Base-by-base conservation (phyloP, 176 grass and related monocot species). In the Oryza brachyantha region DNA sequence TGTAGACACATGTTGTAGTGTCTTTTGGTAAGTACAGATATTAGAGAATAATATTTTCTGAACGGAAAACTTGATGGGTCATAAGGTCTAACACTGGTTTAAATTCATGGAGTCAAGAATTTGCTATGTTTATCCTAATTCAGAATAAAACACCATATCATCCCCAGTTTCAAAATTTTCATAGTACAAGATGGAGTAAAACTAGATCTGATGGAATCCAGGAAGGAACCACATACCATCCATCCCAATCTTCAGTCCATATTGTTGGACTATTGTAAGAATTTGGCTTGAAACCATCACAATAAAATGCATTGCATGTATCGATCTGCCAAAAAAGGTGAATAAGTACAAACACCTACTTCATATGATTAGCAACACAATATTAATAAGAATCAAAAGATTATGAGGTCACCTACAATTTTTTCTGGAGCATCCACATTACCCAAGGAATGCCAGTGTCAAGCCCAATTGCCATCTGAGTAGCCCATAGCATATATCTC, bases 201-300 rank as follows among this genome's bases (percentile, higher is more conserved):
- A 67, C 19, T 9, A 22, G n/a, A 22, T 21, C 39, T 46, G n/a
- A 70, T 54, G 28, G 24, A 71, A 80, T 73, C 38, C 25, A 67
- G 34, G 48, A 60, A 75, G 48, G 57, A 82, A 73, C 19, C 35
- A 62, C 66, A 37, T 94, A 98, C 95, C 95, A 98, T 86, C 95
- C 95, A 83, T 92, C 89, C 95, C 95, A 98, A 74, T 94, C 89
- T 86, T 98, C 95, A 29, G 95, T 98, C 92, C 91, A 98, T 62
- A 98, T 73, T 29, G 64, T 86, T 79, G 95, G 92, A 65, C 88
- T 98, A 62, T 55, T 79, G 46, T 94, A 79, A 81, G 84, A 86
- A 74, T 98, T 98, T 43, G 95, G 95, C 78, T 90, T 77, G 75
- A 98, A 94, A 67, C 89, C 92, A 77, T 94, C 92, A 13, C 95